Evolutionary conservation across 1,139 yeast species (phyloP), one percentile per base, ranked within the genome.

Genomic region (Geotrichum restrictum): DNA sequence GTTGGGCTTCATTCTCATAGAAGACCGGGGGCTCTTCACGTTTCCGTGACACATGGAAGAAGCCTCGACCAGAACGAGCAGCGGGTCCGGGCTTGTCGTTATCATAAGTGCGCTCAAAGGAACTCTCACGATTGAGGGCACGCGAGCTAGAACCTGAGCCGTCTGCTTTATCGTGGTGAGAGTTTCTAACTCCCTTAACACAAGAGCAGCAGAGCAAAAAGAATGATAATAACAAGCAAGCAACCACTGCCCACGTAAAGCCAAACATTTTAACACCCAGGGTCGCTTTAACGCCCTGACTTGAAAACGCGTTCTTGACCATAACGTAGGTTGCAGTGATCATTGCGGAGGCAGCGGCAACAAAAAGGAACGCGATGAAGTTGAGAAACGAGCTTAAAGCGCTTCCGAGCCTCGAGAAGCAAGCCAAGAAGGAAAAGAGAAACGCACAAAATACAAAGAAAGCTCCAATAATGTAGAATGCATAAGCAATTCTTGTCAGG

Each of bases 401-500:
- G 10, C 75, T 67, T 13, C 68, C 65, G 40, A 67, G 58, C 19
- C 69, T 59, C n/a, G 65, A 54, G 56, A 65, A 66, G 57, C 67
- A 59, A 29, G 74, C 63, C 19, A 69, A 52, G 29, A 73, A 45
- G 22, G 74, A 62, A 39, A 76, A 69, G 44, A 79, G 49, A 42
- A 79, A 62, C 0, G 85, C 73, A n/a, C 80, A 48, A 2, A 79
- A 69, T n/a, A 79, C 68, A 64, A 83, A 83, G 38, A 77, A 70
- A 51, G 84, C 69, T 6, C 82, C 85, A 53, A 84, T 72, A 48
- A 87, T 65, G 66, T 77, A 73, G 70, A 85, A 83, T 1, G 87
- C 86, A 75, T 79, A 86, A 21, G 85, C 82, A 60, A 81, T 76
- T 59, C 88, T 78, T 19, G 88, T 76, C 61, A 82, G 69, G 69